These are phyloP conservation scores for Holtermanniella nyarrowii DNA, from an alignment of 768 basidiomycete species.

Conservation along the genomic window DNA sequence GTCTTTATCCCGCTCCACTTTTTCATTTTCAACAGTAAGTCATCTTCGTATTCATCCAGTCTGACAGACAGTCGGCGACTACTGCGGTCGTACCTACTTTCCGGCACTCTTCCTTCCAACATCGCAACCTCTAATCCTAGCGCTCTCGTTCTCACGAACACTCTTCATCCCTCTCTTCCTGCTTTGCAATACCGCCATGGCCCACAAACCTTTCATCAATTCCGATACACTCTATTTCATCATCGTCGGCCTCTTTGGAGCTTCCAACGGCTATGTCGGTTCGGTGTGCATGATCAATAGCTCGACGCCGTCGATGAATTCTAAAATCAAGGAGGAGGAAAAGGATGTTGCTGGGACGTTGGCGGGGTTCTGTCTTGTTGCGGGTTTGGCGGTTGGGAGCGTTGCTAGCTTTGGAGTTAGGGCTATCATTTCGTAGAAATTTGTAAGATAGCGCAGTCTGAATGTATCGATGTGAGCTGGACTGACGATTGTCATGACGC, in stretches of 20 bases:
- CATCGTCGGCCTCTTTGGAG: constrained; percentile 62
- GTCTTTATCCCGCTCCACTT: constrained; percentile 71
- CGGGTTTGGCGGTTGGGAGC: constrained; percentile 66
- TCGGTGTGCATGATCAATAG: constrained; percentile 73
- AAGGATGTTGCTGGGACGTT: constrained; percentile 78
- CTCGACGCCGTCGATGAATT: constrained; percentile 70
- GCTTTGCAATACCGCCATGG: constrained; percentile 59
- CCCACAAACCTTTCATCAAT: constrained; percentile 49
- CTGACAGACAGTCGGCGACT: constrained; percentile 31
- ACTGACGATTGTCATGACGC: too few species aligned
- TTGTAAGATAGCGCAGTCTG: neutral
- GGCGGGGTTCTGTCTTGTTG: constrained; percentile 64
- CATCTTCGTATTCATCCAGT: neutral
- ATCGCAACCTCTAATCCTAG: constrained; percentile 55
- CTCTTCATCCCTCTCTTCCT: constrained; percentile 78
- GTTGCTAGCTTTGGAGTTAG: constrained; percentile 66
- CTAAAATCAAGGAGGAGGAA: constrained; percentile 58
- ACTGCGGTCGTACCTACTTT: constrained; percentile 36
- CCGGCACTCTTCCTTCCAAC: constrained; percentile 52
- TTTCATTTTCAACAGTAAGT: constrained; percentile 38
- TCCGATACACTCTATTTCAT: constrained; percentile 69
- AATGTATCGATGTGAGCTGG: neutral
- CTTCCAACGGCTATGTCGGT: constrained; percentile 69
- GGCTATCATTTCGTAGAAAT: neutral
- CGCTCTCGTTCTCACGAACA: constrained; percentile 58